Conservation (phyloP, 2,329 filamentous ascomycete species). For the Penicillium sclerotiorum region DNA sequence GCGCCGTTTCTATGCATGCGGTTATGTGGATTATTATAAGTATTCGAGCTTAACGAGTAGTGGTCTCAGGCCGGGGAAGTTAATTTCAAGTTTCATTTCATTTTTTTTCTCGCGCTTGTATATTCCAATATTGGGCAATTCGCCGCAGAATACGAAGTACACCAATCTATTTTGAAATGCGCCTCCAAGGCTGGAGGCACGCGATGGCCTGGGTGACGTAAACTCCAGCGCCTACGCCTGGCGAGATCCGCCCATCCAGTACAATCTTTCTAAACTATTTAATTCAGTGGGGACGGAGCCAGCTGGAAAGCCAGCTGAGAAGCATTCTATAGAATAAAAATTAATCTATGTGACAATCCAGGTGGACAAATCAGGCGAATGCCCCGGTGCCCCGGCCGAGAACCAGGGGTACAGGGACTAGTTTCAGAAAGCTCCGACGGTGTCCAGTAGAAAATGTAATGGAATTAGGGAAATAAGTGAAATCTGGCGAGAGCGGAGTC, state of each 20-base stretch:
- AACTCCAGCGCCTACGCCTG: background rate
- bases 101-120: no score
- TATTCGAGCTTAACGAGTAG: no score
- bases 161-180: no score
- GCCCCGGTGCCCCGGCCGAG: background rate
- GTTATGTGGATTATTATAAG: no score
- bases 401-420: background rate
- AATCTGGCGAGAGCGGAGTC: constrained; percentile 5
- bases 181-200: no score
- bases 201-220: no score
- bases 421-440: background rate
- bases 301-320: background rate
- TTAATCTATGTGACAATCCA: background rate
- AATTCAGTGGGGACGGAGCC: background rate
- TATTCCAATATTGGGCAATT: no score
- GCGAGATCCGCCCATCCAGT: background rate
- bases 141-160: no score
- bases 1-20: no score
- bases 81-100: no score
- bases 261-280: background rate
- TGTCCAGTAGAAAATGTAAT: background rate
- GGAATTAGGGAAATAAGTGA: no score
- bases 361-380: background rate
- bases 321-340: background rate
- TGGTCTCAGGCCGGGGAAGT: no score